Evolutionary conservation across 2,329 filamentous ascomycete genomes (phyloP), one percentile per base, ranked within the genome.

Genomic region (Capronia americana): DNA sequence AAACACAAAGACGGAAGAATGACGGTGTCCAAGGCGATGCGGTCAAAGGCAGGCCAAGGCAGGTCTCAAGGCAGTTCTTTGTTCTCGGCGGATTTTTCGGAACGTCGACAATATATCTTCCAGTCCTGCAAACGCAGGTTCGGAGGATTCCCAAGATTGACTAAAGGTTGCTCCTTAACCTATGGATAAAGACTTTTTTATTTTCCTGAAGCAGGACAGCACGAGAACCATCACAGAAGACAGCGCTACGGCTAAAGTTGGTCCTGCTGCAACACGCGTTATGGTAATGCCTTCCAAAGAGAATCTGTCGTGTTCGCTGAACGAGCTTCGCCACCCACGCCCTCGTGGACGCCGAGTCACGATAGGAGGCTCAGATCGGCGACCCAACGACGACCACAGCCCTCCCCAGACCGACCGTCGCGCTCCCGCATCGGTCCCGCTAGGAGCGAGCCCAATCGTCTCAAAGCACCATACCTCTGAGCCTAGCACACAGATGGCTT

Each of bases 321-420:
- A 8, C 6, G 38, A 44, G 38, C 6, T 6, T 17, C 17, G 38
- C 23, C 50, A 32, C 32, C 38, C 51, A 34, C 53, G 51, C 28
- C 57, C 28, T 14, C 54, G 50, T 28, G 55, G 61, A 34, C 66
- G 62, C 28, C 63, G 63, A 14, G 46, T 60, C 23, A 61, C 63
- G 32, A 65, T 65, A 30, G 63, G 63, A n/a, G 57, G 57, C 26
- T 54, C 53, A 12, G 53, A 53, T 26, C 57, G 20, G 23, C n/a
- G 32, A 20, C 6, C 26, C 4, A 14, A 62, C n/a, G 17, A 6
- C 10, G n/a, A 55, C 5, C 20, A 38, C 46, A 23, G 24, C 14
- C n/a, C 28, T 20, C 28, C 28, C 14, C 53, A 20, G 24, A 55
- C 11, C 10, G 48, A 26, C 20, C 3, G 11, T 51, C 48, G 23